A percentile compares a stretch with the other conserved stretches of the same genome.
phyloP scores from a whole-genome alignment of 768 basidiomycete genomes.

The Suillus cothurnatus region DNA sequence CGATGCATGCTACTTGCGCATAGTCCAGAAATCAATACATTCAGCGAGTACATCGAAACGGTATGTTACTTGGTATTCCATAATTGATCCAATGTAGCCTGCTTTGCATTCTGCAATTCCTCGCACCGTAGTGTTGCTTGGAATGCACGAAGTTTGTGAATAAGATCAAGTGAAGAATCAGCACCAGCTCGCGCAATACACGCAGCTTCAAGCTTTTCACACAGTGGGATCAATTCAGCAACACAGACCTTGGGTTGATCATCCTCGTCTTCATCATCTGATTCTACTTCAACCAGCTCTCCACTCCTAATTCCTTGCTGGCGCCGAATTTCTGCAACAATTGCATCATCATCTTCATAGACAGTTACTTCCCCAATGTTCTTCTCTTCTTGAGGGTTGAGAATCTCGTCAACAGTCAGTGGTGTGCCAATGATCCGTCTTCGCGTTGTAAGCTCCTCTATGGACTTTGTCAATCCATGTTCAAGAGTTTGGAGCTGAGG shows the following conservation, averaged over 20 bases:
- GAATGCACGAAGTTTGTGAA: too few species aligned
- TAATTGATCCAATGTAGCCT: too few species aligned
- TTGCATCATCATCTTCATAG: background rate
- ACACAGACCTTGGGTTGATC: background rate
- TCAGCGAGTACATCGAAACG: too few species aligned
- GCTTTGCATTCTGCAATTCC: too few species aligned
- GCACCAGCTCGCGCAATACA: too few species aligned
- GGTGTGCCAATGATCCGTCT: constrained; percentile 15
- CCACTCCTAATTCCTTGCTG: background rate
- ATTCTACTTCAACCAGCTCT: background rate
- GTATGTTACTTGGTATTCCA: too few species aligned
- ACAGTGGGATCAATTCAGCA: too few species aligned
- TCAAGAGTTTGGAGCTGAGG: background rate
- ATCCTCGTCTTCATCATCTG: background rate
- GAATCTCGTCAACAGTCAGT: constrained; percentile 15
- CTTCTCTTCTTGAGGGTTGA: constrained; percentile 20
- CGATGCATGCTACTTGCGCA: too few species aligned
- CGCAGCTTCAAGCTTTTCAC: too few species aligned
- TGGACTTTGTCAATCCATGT: background rate
- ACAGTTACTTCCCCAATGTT: constrained; percentile 2
- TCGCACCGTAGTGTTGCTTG: too few species aligned
- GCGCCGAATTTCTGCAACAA: background rate
- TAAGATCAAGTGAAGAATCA: too few species aligned
- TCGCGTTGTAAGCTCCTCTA: background rate
- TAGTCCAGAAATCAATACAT: too few species aligned